A percentile compares a stretch with the other conserved stretches of the same genome.
Conservation (phyloP, 1,139 yeast genomes). For the Casaregolazyma lundiana region DNA sequence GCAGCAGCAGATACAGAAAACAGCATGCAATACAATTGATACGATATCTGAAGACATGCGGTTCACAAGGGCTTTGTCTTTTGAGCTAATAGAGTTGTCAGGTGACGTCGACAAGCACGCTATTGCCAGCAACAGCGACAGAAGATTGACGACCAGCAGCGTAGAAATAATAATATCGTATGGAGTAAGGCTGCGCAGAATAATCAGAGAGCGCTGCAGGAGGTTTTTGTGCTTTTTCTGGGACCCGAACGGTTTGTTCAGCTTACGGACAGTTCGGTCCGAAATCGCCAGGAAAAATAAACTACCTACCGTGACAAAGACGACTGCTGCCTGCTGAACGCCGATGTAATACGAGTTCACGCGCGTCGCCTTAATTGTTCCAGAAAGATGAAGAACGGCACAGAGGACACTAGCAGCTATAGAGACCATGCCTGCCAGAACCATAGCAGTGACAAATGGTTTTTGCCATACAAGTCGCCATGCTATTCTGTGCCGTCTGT, state of each 20-base stretch:
- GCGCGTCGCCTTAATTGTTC: background rate
- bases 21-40: conserved; percentile 5
- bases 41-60: conserved; percentile 1
- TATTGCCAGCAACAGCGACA: conserved; percentile 1
- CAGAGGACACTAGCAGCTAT: background rate
- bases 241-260: background rate
- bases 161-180: conserved; percentile 1
- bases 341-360: conserved; percentile 2
- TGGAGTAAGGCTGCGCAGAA: background rate
- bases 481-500: too few species aligned
- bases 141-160: background rate
- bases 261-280: background rate
- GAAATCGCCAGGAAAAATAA: background rate
- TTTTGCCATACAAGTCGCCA: background rate
- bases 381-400: background rate
- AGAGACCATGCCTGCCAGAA: background rate
- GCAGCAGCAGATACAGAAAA: conserved; percentile 11
- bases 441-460: background rate
- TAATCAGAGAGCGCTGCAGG: too few species aligned
- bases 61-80: background rate
- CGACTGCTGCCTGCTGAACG: conserved; percentile 1
- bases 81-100: background rate
- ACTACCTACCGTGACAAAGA: background rate
- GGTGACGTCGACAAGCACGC: conserved; percentile 1
- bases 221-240: background rate